Evolutionary conservation across 192 early-diverging fungal genomes (phyloP).

Genomic region (Umbelopsis isabellina): DNA sequence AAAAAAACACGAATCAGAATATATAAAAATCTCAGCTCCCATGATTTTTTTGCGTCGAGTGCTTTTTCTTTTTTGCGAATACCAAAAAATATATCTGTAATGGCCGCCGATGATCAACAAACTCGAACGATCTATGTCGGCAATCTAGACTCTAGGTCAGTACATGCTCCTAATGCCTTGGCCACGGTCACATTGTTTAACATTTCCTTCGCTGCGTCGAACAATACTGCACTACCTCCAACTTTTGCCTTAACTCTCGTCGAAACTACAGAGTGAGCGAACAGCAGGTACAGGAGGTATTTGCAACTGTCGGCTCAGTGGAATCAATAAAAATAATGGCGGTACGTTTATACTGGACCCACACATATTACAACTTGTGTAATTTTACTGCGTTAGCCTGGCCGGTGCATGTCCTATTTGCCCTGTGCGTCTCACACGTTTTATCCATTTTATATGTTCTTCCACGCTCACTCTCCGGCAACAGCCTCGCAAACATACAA

Average conservation of each 20-base stretch:
- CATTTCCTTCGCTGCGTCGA: background rate
- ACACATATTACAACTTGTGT: constrained; percentile 5
- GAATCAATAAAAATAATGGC: constrained; percentile 80
- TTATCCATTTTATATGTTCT: constrained; percentile 32
- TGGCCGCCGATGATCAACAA: constrained; percentile 18
- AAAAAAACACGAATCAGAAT: background rate
- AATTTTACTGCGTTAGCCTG: background rate
- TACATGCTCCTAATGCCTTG: background rate
- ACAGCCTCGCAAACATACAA: constrained; percentile 25
- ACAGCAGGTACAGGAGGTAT: constrained; percentile 67
- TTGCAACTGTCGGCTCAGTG: constrained; percentile 64
- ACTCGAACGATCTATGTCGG: constrained; percentile 75
- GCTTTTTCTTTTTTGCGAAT: constrained; percentile 5
- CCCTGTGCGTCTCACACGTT: constrained; percentile 15
- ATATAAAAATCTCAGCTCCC: constrained; percentile 8
- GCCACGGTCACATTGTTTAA: background rate
- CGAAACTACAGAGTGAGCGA: constrained; percentile 4
- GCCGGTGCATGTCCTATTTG: constrained; percentile 15
- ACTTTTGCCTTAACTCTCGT: constrained; percentile 38
- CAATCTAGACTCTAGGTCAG: constrained; percentile 76
- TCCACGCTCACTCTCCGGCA: constrained; percentile 7
- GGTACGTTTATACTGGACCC: constrained; percentile 61
- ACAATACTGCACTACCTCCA: constrained; percentile 49
- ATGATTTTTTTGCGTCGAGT: constrained; percentile 2
- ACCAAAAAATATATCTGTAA: constrained; percentile 14